Evolutionary conservation across 163 green algal genomes (phyloP), one percentile per base, ranked within the genome.

Genomic region (Chlamydomonas reinhardtii): DNA sequence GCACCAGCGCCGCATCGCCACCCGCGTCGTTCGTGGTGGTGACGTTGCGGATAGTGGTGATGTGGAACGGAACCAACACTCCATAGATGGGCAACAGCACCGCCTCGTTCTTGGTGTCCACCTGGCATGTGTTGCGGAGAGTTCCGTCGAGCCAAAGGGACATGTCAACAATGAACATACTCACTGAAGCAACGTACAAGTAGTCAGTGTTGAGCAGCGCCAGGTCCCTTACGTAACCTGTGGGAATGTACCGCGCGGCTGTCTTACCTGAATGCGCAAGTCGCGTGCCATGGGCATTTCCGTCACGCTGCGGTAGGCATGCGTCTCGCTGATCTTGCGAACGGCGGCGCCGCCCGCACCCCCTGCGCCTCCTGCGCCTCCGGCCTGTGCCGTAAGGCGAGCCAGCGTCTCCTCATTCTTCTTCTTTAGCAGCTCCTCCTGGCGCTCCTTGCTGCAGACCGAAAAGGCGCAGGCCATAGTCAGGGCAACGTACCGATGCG

Each of bases 81-180:
- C 98, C 98, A 87, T 99, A 99, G 82, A 99, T 98, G 69, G 98
- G 98, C 80, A 99, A 85, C 71, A 99, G 90, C 34, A 99, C 92
- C 14, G 93, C 90, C 91, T 99, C 97, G 11, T 89, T 89, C 54
- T 93, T 90, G 62, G 91, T 72, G 89, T 99, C 97, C 54, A 99
- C 95, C 90, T 94, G 89, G 16, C 39, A 48, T 8, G 39, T 48
- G 39, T 20, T 48, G 39, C 39, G 39, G 39, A 48, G 39, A n/a
- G n/a, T n/a, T n/a, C n/a, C n/a, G n/a, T n/a, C n/a, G n/a, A n/a
- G n/a, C n/a, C n/a, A n/a, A n/a, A n/a, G n/a, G n/a, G n/a, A n/a
- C n/a, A n/a, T n/a, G n/a, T n/a, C n/a, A n/a, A n/a, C n/a, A n/a
- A n/a, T n/a, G n/a, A n/a, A n/a, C n/a, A n/a, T n/a, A n/a, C n/a